A percentile compares a stretch with the other conserved stretches of the same genome.
Conservation (phyloP, 768 basidiomycete species). For the Leccinum truebloodii region DNA sequence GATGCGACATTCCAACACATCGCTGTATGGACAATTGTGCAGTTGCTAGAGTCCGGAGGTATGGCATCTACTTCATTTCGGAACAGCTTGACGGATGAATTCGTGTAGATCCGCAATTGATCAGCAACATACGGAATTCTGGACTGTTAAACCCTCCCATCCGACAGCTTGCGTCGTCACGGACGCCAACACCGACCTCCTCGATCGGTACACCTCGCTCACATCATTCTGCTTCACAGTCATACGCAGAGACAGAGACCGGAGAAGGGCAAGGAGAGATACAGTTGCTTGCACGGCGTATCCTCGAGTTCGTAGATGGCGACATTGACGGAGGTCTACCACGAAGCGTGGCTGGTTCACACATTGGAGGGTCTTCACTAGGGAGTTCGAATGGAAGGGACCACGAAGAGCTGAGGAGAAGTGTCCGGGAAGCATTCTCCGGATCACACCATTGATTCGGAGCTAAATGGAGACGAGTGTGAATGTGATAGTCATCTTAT, state of each 20-base stretch:
- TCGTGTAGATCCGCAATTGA: slow-evolving; percentile 75
- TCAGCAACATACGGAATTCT: slow-evolving; percentile 87
- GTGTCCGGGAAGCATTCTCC: slow-evolving; percentile 80
- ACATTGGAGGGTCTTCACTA: slow-evolving; percentile 69
- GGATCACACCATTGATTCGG: slow-evolving; percentile 47
- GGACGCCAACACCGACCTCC: slow-evolving; percentile 66
- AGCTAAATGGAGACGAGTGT: not conserved
- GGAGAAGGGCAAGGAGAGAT: slow-evolving; percentile 93
- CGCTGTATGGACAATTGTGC: slow-evolving; percentile 99
- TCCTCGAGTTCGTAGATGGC: slow-evolving; percentile 83
- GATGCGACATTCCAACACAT: slow-evolving; percentile 99
- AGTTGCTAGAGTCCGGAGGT: slow-evolving; percentile 96
- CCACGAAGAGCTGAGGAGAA: slow-evolving; percentile 80
- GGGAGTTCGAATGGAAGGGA: slow-evolving; percentile 59
- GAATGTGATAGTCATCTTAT: not conserved
- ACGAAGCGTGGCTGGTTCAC: slow-evolving; percentile 63
- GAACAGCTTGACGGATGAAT: slow-evolving; percentile 1
- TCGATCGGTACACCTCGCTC: slow-evolving; percentile 76
- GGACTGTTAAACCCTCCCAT: slow-evolving; percentile 82
- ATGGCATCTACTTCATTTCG: slow-evolving; percentile 12
- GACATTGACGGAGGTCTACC: slow-evolving; percentile 61
- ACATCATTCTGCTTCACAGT: slow-evolving; percentile 65
- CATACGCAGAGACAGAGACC: slow-evolving; percentile 80
- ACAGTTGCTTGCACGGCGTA: slow-evolving; percentile 77
- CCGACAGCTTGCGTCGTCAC: slow-evolving; percentile 74